A percentile compares a stretch with the other conserved stretches of the same genome.
phyloP scores from a whole-genome alignment of 352 stramenopile species.

The Pythium aquatile region DNA sequence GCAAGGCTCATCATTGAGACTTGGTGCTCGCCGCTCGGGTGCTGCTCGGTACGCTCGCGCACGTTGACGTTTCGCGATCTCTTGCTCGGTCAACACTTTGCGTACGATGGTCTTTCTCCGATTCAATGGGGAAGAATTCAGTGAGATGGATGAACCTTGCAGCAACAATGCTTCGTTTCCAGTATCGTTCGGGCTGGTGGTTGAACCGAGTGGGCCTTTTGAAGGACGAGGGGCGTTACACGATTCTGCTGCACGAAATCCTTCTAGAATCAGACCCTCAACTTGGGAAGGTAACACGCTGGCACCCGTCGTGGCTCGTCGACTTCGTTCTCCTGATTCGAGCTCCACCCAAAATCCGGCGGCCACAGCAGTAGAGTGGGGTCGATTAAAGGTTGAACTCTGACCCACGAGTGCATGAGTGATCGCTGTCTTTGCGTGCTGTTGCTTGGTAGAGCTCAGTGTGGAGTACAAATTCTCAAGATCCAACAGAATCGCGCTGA shows the following conservation, averaged over 20 bases:
- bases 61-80: conserved; percentile 23
- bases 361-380: neutral
- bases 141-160: conserved; percentile 14
- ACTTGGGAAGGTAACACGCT: neutral
- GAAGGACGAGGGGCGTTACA: neutral
- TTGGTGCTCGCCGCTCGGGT: neutral
- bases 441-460: conserved; percentile 37
- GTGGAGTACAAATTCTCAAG: conserved; percentile 46
- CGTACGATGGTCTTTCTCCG: conserved; percentile 37
- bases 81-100: conserved; percentile 39
- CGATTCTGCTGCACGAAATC: neutral
- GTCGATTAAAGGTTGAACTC: conserved; percentile 6
- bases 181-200: neutral
- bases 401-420: conserved; percentile 24
- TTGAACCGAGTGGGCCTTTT: neutral
- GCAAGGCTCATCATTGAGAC: neutral
- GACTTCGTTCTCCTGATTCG: neutral
- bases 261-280: neutral
- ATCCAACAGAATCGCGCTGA: conserved; percentile 44
- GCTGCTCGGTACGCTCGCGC: neutral
- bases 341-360: neutral
- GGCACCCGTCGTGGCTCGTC: neutral
- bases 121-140: conserved; percentile 2
- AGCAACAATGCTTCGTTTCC: conserved; percentile 6
- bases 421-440: conserved; percentile 27